Conservation (phyloP, 1,139 yeast genomes). For the Candida smagusa region DNA sequence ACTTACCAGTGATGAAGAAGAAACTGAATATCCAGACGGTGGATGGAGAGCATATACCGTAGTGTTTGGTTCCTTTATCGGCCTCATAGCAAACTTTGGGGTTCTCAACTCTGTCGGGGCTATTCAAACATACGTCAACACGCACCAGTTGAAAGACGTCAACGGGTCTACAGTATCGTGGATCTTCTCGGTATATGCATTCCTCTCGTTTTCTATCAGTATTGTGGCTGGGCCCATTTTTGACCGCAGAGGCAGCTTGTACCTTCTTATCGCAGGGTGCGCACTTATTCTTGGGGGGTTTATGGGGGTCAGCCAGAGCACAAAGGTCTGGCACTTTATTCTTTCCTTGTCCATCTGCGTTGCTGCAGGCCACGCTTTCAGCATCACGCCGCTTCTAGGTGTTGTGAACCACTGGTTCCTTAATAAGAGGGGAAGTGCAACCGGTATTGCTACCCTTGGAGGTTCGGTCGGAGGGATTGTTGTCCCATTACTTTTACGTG, state of each 20-base stretch:
- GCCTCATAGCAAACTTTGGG: slow-evolving; percentile 31
- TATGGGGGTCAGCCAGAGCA: slow-evolving; percentile 32
- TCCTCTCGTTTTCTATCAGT: slow-evolving; percentile 30
- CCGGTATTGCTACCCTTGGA: slow-evolving; percentile 37
- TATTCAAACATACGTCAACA: slow-evolving; percentile 32
- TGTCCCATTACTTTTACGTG: slow-evolving; percentile 32
- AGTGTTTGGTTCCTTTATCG: slow-evolving; percentile 33
- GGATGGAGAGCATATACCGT: slow-evolving; percentile 32
- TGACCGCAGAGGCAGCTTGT: slow-evolving; percentile 30
- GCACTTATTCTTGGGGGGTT: slow-evolving; percentile 29
- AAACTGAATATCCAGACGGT: slow-evolving; percentile 21
- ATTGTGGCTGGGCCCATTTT: slow-evolving; percentile 36
- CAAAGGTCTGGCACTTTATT: slow-evolving; percentile 31
- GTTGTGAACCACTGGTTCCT: slow-evolving; percentile 40
- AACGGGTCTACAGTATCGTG: slow-evolving; percentile 23
- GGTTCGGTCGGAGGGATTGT: slow-evolving; percentile 40
- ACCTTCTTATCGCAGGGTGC: slow-evolving; percentile 25
- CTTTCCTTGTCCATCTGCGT: slow-evolving; percentile 32
- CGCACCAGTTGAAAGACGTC: slow-evolving; percentile 27
- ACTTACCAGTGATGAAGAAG: not conserved
- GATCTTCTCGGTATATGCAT: slow-evolving; percentile 37
- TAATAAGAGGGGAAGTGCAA: slow-evolving; percentile 31
- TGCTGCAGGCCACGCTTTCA: slow-evolving; percentile 34
- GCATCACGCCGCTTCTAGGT: slow-evolving; percentile 36
- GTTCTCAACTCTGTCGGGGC: slow-evolving; percentile 35